Evolutionary conservation across 1,284 basidiomycete genomes (phyloP).

Genomic region (Cutaneotrichosporon sp.): DNA sequence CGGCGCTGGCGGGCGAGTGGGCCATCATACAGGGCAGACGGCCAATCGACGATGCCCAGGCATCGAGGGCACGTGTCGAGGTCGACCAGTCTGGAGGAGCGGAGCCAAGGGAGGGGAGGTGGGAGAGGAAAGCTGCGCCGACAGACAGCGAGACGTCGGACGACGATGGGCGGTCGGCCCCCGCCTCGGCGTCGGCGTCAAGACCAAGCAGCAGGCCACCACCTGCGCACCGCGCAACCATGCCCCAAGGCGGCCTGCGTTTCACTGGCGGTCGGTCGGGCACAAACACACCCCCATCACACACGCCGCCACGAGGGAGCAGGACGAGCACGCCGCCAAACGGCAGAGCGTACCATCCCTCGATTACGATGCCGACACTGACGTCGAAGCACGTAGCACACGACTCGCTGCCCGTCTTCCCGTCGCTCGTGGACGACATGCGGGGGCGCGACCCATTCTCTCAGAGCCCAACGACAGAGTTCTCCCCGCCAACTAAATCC

Average conservation of each 20-base stretch:
- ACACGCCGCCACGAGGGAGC: neutral
- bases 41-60: constrained; percentile 39
- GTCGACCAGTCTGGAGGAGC: constrained; percentile 41
- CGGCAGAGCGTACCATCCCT: constrained; percentile 10
- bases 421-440: neutral
- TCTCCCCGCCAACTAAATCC: neutral
- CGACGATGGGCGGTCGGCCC: constrained; percentile 46
- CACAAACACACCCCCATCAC: no score
- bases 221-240: constrained; percentile 1
- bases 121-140: constrained; percentile 1
- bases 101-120: constrained; percentile 25
- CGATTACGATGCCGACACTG: constrained; percentile 2
- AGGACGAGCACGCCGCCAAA: constrained; percentile 7
- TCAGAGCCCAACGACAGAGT: constrained; percentile 16
- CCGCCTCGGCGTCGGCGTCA: neutral
- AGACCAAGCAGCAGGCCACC: neutral
- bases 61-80: constrained; percentile 39
- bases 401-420: constrained; percentile 10
- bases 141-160: constrained; percentile 42
- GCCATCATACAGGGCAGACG: constrained; percentile 79
- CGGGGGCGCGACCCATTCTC: constrained; percentile 36
- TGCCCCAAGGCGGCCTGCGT: no score
- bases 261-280: no score
- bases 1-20: constrained; percentile 69
- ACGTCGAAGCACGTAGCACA: neutral